Evolutionary conservation across 2,329 filamentous ascomycete species (phyloP), one percentile per base, ranked within the genome.

Genomic region (Ciborinia camelliae): DNA sequence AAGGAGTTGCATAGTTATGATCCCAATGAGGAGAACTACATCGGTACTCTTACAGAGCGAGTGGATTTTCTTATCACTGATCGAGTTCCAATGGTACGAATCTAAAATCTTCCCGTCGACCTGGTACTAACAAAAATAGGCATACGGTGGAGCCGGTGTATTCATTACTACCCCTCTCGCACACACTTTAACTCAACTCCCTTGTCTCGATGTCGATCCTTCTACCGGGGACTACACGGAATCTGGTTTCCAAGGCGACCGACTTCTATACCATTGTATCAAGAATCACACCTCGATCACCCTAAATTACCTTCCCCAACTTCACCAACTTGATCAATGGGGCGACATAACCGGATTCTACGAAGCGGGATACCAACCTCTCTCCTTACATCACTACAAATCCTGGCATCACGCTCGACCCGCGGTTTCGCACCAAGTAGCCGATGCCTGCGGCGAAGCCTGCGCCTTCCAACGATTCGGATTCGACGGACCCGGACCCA

Each of bases 1-100:
- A 51, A 65, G 12, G 76, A 75, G 12, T 73, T 81, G n/a, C 69
- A 66, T 18, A 69, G 74, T 39, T 73, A 73, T 64, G 66, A 74
- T 52, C 71, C 69, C 10, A 60, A 37, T 2, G 70, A 71, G 30
- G 70, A 71, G 28, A 71, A 71, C 51, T 75, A 75, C 43, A 74
- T 75, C 12, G 74, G 73, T 20, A 72, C 73, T 12, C 71, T 73
- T 53, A 74, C 73, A 0, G 74, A 75, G 47, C 69, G 73, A 3
- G 66, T 69, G n/a, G 73, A 74, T 58, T 74, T 72, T 69, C 65
- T 75, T 12, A 52, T 74, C 39, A 62, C 20, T n/a, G 53, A 64
- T 60, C 53, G 54, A 26, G 62, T 64, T 20, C 62, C 62, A 9
- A 64, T 64, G 62, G 60, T 63, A 57, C 55, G 39, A 32, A 62